Conservation (phyloP, 495 filamentous ascomycete species). For the Penicillium manginii region DNA sequence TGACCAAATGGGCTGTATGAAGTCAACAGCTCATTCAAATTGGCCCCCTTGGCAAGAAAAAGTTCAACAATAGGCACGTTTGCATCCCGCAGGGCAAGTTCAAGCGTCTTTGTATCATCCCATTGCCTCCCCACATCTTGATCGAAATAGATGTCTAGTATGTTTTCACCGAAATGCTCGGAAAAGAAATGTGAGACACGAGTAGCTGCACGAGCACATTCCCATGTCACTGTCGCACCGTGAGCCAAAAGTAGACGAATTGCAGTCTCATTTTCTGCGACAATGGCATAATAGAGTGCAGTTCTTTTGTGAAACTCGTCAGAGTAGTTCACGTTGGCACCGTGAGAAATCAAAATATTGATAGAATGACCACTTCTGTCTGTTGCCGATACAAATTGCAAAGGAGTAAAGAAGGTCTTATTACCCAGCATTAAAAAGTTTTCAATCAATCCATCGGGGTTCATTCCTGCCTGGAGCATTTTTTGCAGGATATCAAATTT, state of each 20-base stretch:
- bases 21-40: background rate
- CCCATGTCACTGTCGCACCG: background rate
- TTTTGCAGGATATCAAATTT: background rate
- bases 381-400: background rate
- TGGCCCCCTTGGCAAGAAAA: background rate
- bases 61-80: background rate
- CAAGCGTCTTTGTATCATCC: background rate
- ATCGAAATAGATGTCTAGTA: background rate
- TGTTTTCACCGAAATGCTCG: background rate
- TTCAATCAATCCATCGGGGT: background rate
- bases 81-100: background rate
- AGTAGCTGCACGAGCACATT: background rate
- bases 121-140: background rate
- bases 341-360: background rate
- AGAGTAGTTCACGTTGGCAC: background rate
- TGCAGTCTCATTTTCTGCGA: background rate
- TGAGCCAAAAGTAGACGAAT: background rate
- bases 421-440: accelerated
- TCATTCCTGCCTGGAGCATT: background rate
- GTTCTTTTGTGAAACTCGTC: background rate
- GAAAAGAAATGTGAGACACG: too few relatives aligned
- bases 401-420: background rate
- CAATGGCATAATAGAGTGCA: background rate
- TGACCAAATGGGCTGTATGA: too few relatives aligned
- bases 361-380: background rate